These are phyloP conservation scores for Pythium insidiosum DNA, from an alignment of 352 stramenopile species.

Conservation along the genomic window DNA sequence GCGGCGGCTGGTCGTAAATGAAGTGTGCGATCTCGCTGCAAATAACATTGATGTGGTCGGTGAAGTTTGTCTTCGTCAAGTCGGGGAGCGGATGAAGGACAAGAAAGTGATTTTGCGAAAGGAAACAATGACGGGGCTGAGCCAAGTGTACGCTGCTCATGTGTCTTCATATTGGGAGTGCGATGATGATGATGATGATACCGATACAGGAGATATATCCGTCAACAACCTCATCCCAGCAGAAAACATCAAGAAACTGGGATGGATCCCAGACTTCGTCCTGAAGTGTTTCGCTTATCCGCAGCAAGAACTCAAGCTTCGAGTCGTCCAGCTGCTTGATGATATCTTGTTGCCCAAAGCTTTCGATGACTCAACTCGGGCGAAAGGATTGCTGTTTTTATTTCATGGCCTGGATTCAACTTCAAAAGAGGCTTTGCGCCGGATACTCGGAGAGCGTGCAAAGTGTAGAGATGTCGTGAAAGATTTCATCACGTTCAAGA, in stretches of 20 bases:
- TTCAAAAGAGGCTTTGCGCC: slow-evolving; percentile 63
- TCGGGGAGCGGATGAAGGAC: slow-evolving; percentile 85
- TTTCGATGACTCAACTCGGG: slow-evolving; percentile 33
- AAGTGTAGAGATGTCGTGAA: slow-evolving; percentile 28
- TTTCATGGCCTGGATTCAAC: slow-evolving; percentile 52
- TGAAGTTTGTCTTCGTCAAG: slow-evolving; percentile 53
- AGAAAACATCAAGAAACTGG: slow-evolving; percentile 48
- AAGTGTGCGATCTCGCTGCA: slow-evolving; percentile 73
- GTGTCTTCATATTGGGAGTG: slow-evolving; percentile 49
- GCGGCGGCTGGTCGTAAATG: slow-evolving; percentile 61
- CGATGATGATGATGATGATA: slow-evolving; percentile 13
- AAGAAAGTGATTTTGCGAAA: slow-evolving; percentile 76
- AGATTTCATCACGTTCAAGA: slow-evolving; percentile 42
- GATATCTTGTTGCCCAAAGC: slow-evolving; percentile 78
- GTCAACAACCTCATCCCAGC: slow-evolving; percentile 24
- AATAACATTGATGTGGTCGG: slow-evolving; percentile 62
- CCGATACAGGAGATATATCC: slow-evolving; percentile 10
- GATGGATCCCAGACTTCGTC: slow-evolving; percentile 78
- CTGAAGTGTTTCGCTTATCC: slow-evolving; percentile 84
- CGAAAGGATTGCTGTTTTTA: slow-evolving; percentile 67
- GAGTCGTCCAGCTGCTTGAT: slow-evolving; percentile 76
- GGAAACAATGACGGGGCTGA: slow-evolving; percentile 84
- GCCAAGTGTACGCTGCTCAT: slow-evolving; percentile 71
- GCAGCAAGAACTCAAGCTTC: slow-evolving; percentile 74
- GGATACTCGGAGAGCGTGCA: slow-evolving; percentile 52